Evolutionary conservation across 176 grass and related monocot genomes (phyloP).

Genomic region (Hsuehochloa calcarea): DNA sequence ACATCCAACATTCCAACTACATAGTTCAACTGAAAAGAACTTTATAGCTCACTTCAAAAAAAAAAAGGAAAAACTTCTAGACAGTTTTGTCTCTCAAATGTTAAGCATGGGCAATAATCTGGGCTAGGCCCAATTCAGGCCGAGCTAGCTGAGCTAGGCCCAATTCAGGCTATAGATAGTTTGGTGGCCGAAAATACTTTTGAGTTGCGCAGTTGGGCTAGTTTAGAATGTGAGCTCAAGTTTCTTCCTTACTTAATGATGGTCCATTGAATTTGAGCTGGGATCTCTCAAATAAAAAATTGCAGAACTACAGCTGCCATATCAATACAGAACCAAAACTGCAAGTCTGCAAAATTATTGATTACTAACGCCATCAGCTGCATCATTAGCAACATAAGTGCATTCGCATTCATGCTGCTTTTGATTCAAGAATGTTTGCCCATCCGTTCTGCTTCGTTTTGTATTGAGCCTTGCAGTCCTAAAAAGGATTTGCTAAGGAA

Average conservation of each 20-base stretch:
- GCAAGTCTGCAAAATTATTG: no score
- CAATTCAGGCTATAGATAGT: neutral
- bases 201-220: neutral
- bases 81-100: neutral
- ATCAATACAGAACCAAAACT: no score
- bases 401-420: no score
- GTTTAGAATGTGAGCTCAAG: neutral
- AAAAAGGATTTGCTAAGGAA: no score
- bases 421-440: no score
- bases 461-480: no score
- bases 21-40: neutral
- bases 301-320: neutral
- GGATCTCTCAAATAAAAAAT: neutral
- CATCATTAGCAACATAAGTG: no score
- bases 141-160: neutral
- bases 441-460: no score
- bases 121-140: neutral
- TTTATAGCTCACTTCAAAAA: neutral
- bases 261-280: neutral
- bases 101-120: neutral
- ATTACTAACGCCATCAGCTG: no score
- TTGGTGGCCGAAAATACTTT: neutral
- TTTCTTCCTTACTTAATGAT: neutral
- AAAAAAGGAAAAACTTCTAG: neutral
- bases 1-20: neutral